phyloP scores from a whole-genome alignment of 2,329 filamentous ascomycete genomes.

The Colletotrichum lini region DNA sequence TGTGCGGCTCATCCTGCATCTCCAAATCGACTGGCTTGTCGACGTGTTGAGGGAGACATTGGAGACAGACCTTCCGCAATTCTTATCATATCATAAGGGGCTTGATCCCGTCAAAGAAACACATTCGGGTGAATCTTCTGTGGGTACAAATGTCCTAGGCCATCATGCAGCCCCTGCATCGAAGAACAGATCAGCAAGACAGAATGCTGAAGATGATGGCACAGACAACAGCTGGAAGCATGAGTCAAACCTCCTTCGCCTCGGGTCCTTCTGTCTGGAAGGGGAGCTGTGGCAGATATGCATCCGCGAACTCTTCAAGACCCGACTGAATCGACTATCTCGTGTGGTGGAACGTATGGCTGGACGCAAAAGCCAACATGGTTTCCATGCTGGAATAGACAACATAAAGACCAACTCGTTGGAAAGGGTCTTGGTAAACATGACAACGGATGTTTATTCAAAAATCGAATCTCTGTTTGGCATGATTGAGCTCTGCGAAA shows the following conservation, averaged over 20 bases:
- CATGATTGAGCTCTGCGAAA: not conserved
- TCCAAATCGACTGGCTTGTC: conserved; percentile 17
- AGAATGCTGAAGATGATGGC: not conserved
- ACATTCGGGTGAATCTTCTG: not conserved
- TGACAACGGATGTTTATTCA: not conserved
- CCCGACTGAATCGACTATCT: conserved; percentile 13
- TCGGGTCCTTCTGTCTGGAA: conserved; percentile 8
- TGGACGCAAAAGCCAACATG: too few relatives aligned
- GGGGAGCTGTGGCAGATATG: conserved; percentile 17
- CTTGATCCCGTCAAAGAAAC: not conserved
- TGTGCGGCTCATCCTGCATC: conserved; percentile 3
- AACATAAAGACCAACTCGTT: not conserved
- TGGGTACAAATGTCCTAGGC: too few relatives aligned
- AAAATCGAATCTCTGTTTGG: not conserved
- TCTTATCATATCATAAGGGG: not conserved
- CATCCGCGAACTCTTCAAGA: conserved; percentile 15
- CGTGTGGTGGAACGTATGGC: not conserved
- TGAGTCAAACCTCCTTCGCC: not conserved
- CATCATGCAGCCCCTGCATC: not conserved
- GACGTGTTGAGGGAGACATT: conserved; percentile 18
- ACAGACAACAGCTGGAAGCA: not conserved
- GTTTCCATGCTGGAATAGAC: too few relatives aligned
- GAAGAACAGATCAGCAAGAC: not conserved
- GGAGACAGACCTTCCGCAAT: conserved; percentile 3
- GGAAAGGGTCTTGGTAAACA: not conserved